Conservation (phyloP, 2,329 filamentous ascomycete species). For the Fusarium austroafricanum region DNA sequence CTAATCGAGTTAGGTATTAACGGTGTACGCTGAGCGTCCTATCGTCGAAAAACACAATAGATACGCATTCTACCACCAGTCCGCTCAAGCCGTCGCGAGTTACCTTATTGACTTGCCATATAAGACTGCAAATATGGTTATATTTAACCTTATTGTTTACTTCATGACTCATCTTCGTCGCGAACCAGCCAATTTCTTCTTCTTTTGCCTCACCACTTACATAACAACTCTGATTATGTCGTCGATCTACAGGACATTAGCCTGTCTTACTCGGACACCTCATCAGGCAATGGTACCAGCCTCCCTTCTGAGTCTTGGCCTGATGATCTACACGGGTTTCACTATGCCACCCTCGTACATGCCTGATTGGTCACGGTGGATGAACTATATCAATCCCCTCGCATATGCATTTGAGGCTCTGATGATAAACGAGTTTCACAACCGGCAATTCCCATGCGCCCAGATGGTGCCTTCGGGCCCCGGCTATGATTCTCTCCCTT, state of each 20-base stretch:
- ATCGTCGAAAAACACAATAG: constrained; percentile 52
- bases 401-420: constrained; percentile 73
- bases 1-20: constrained; percentile 10
- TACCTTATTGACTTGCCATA: constrained; percentile 53
- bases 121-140: constrained; percentile 52
- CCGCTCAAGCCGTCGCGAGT: constrained; percentile 44
- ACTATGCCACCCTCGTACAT: constrained; percentile 57
- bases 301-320: constrained; percentile 58
- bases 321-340: constrained; percentile 60
- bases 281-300: constrained; percentile 60
- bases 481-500: constrained; percentile 44
- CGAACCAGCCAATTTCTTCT: constrained; percentile 59
- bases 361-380: constrained; percentile 74
- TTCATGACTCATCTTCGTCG: constrained; percentile 60
- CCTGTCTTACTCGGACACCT: constrained; percentile 42
- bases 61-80: constrained; percentile 52
- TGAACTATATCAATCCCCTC: constrained; percentile 72
- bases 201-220: constrained; percentile 52
- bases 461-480: constrained; percentile 55
- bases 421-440: constrained; percentile 71
- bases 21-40: constrained; percentile 47
- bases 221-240: constrained; percentile 47
- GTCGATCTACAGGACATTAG: constrained; percentile 43
- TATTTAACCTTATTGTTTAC: constrained; percentile 59
- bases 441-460: constrained; percentile 66